Evolutionary conservation across 768 basidiomycete genomes (phyloP), one percentile per base, ranked within the genome.

Genomic region (Albatrellus ellisii): DNA sequence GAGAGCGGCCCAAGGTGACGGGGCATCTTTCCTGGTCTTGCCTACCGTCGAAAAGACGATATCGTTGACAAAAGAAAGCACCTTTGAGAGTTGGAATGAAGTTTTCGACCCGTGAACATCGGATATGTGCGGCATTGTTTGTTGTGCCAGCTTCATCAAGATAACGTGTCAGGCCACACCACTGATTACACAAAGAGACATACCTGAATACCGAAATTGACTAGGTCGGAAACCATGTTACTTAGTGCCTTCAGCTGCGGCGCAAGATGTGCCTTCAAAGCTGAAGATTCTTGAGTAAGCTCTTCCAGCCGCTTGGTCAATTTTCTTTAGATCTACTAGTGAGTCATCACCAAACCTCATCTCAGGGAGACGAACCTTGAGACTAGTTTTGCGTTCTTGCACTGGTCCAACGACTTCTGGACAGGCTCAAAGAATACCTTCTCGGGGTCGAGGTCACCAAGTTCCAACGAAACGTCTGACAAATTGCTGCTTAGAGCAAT

Each of bases 151-250:
- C 88, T 92, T 26, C 17, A 2, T 29, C 15, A 24, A 21, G 12
- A 39, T 34, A 26, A 26, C 11, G 4, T 15, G 29, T 31, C 33
- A 40, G 42, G 22, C 26, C 15, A 38, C n/a, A n/a, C n/a, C n/a
- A n/a, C n/a, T n/a, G n/a, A n/a, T 20, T n/a, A 17, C 41, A 27
- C 20, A 14, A 12, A 28, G 4, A 17, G 6, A 7, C 78, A 41
- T 46, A 88, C 89, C 41, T 85, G 83, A 42, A 95, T 85, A 56
- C 88, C 88, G 56, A 94, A 87, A 60, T 92, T 88, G 49, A 90
- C 80, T 8, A 90, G 72, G 46, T 86, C 85, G 1, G 79, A 76
- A 1, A 88, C 77, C 22, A 72, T 65, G 43, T 82, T 77, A 52
- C 73, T 76, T n/a, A 89, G 58, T 2, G 68, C 66, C 46, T 82